Conservation (phyloP, 768 basidiomycete genomes). For the Phaeolepiota aurea region DNA sequence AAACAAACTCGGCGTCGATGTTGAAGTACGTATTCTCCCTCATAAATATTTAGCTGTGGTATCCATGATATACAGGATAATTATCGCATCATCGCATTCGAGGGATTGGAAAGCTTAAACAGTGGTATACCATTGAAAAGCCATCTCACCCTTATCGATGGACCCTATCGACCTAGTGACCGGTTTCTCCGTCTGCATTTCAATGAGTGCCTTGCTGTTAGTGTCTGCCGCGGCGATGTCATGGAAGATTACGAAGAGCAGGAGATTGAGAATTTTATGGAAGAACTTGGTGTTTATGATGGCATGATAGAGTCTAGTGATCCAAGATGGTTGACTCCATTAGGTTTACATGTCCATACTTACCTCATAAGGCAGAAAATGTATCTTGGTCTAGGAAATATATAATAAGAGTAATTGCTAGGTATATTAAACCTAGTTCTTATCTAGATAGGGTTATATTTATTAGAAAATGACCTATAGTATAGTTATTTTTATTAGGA, state of each 20-base stretch:
- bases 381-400: neutral
- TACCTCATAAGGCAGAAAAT: slow-evolving; percentile 3
- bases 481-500: no score
- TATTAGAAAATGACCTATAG: no score
- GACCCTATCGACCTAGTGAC: slow-evolving; percentile 5
- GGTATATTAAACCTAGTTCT: no score
- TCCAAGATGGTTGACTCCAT: slow-evolving; percentile 5
- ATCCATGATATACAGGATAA: slow-evolving; percentile 1
- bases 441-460: no score
- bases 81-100: slow-evolving; percentile 6
- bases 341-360: slow-evolving; percentile 5
- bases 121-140: slow-evolving; percentile 5
- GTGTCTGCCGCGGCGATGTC: slow-evolving; percentile 7
- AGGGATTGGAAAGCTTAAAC: slow-evolving; percentile 6
- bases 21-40: slow-evolving; percentile 3
- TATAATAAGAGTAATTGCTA: neutral
- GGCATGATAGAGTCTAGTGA: slow-evolving; percentile 5
- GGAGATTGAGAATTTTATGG: slow-evolving; percentile 9
- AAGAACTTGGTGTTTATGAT: slow-evolving; percentile 9
- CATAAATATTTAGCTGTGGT: slow-evolving; percentile 2
- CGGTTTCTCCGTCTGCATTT: slow-evolving; percentile 8
- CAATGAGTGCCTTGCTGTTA: slow-evolving; percentile 5
- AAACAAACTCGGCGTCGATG: slow-evolving; percentile 7
- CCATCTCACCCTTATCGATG: slow-evolving; percentile 8
- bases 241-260: slow-evolving; percentile 7